Evolutionary conservation across 768 basidiomycete genomes (phyloP).

Genomic region (Russula sp.): DNA sequence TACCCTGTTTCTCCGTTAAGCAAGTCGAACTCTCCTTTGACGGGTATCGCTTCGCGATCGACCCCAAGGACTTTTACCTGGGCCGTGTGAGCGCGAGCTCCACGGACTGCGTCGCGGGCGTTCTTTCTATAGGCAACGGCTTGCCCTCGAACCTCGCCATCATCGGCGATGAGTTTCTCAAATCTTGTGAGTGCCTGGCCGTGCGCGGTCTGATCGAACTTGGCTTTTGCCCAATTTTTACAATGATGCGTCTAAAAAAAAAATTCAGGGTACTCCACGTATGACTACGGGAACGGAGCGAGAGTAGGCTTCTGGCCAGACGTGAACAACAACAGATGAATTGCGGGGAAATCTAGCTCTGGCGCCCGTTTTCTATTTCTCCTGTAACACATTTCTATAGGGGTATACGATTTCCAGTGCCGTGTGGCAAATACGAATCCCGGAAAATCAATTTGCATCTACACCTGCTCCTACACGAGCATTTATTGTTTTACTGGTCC

Average conservation of each 20-base stretch:
- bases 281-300: slow-evolving; percentile 47
- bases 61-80: slow-evolving; percentile 48
- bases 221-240: neutral
- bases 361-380: neutral
- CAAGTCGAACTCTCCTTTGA: slow-evolving; percentile 40
- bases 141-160: slow-evolving; percentile 50
- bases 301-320: slow-evolving; percentile 55
- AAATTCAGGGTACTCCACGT: slow-evolving; percentile 50
- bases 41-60: slow-evolving; percentile 35
- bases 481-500: neutral
- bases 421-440: neutral
- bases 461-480: neutral
- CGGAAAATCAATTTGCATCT: neutral
- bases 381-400: neutral
- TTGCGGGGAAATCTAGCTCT: neutral
- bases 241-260: too few species aligned
- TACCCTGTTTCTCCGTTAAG: slow-evolving; percentile 39
- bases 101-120: slow-evolving; percentile 50
- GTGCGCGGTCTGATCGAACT: neutral
- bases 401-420: neutral
- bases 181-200: slow-evolving; percentile 45
- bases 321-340: slow-evolving; percentile 39
- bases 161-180: slow-evolving; percentile 58
- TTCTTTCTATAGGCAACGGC: slow-evolving; percentile 39
- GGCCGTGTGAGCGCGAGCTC: slow-evolving; percentile 33